Evolutionary conservation across 305 asterid species (phyloP).

Genomic region (Plantago coronopus): DNA sequence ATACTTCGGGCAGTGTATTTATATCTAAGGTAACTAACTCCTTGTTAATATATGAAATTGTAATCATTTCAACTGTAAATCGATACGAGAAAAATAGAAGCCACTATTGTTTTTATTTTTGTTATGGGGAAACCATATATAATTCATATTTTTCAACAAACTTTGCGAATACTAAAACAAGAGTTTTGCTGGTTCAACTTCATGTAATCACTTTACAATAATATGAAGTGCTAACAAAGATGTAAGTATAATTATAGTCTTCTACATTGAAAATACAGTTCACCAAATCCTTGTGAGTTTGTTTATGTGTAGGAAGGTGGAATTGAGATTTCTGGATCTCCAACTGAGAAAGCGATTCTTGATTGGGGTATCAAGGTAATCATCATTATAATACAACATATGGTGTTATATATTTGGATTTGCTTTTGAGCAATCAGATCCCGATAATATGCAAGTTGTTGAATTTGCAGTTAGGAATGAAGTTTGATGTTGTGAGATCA

Average conservation of each 20-base stretch:
- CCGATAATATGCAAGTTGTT: constrained; percentile 19
- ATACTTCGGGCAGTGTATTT: constrained; percentile 87
- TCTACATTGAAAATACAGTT: background rate
- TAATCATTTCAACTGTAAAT: too few relatives aligned
- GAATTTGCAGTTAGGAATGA: constrained; percentile 79
- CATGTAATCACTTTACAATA: too few relatives aligned
- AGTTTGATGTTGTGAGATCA: constrained; percentile 71
- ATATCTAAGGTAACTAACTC: constrained; percentile 60
- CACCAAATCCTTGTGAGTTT: background rate
- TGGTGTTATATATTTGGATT: constrained; percentile 9
- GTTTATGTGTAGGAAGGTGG: constrained; percentile 49
- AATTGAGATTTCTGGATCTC: constrained; percentile 84
- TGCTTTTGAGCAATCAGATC: constrained; percentile 15
- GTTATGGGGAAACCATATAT: too few relatives aligned
- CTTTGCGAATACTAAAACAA: too few relatives aligned
- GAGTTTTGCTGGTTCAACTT: too few relatives aligned
- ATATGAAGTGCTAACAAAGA: too few relatives aligned
- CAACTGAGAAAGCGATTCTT: constrained; percentile 94
- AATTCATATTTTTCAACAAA: too few relatives aligned
- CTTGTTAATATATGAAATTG: background rate
- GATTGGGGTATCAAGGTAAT: constrained; percentile 87
- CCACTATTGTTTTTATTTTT: too few relatives aligned
- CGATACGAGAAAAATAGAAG: too few relatives aligned
- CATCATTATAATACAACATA: constrained; percentile 14
- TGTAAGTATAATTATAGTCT: too few relatives aligned